Evolutionary conservation across 2,329 filamentous ascomycete genomes (phyloP).

Genomic region (Biscogniauxia sp.): DNA sequence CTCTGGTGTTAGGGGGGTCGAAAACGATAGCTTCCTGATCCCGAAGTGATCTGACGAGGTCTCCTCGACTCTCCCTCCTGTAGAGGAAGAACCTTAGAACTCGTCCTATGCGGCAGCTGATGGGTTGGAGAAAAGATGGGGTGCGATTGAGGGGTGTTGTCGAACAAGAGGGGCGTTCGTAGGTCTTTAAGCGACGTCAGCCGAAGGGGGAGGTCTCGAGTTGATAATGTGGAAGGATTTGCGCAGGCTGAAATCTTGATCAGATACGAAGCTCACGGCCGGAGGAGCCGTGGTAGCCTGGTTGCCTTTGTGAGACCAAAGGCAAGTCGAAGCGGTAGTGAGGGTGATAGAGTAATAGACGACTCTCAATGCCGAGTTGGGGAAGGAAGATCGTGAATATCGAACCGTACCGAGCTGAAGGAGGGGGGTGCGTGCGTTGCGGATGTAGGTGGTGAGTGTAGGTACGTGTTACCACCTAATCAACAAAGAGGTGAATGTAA

Average conservation of each 20-base stretch:
- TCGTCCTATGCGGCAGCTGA: slow-evolving; percentile 99
- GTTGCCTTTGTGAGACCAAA: slow-evolving; percentile 69
- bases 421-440: background rate
- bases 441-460: background rate
- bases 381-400: background rate
- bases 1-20: slow-evolving; percentile 82
- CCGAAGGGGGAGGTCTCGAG: slow-evolving; percentile 58
- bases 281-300: slow-evolving; percentile 57
- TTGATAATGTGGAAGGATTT: slow-evolving; percentile 67
- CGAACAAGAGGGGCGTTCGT: slow-evolving; percentile 50
- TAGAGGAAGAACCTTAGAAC: slow-evolving; percentile 98
- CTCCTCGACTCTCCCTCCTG: slow-evolving; percentile 99
- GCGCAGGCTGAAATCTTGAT: slow-evolving; percentile 68
- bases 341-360: background rate
- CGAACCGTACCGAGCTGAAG: background rate
- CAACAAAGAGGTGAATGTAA: background rate
- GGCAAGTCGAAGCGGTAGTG: slow-evolving; percentile 42
- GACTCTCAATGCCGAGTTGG: background rate
- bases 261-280: slow-evolving; percentile 61
- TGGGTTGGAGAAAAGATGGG: slow-evolving; percentile 57
- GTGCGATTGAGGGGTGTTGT: slow-evolving; percentile 46
- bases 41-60: slow-evolving; percentile 89
- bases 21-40: slow-evolving; percentile 90
- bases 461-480: background rate
- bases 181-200: slow-evolving; percentile 47